Evolutionary conservation across 2,329 filamentous ascomycete species (phyloP), one percentile per base, ranked within the genome.

Genomic region (Aspergillus sp.): DNA sequence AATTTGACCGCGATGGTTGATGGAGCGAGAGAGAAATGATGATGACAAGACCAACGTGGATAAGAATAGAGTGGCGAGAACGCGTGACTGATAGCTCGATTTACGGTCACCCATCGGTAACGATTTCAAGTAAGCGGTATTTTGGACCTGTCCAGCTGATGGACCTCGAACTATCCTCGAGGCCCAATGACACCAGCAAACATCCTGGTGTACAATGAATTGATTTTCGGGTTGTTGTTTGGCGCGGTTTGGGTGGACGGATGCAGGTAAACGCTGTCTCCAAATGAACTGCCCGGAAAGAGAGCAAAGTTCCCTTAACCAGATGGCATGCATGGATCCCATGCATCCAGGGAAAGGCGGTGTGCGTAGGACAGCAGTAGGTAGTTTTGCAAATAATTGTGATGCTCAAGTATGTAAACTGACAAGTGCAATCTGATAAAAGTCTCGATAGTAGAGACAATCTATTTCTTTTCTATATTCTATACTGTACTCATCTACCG

Each of bases 111-210:
- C 26, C 9, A 30, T 30, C 10, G 26, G 26, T 30, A 30, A 30
- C 9, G 9, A 30, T 30, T 30, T 30, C 26, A 30, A 8, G 26
- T 30, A 30, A 30, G 7, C 26, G 26, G 35, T 20, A 22, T 41
- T 42, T 49, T 58, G 51, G 56, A 60, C 59, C 55, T 55, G 59
- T 64, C 57, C 56, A 63, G 58, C 56, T 63, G 57, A 62, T 56
- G 45, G 42, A 47, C 53, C 48, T 52, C 26, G 45, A 42, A 54
- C 6, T 10, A 30, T 30, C 26, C 26, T 9, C 26, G 26, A 30
- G 26, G 26, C 26, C 26, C 26, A 30, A 11, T 30, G 26, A 30
- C 26, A 30, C 26, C 26, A 30, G 26, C 26, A 30, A 30, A 30
- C 26, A 30, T 30, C 26, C 26, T 8, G 26, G 47, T 41, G 47